Evolutionary conservation across 208 protist species (phyloP).

Genomic region (Leishmania guyanensis): DNA sequence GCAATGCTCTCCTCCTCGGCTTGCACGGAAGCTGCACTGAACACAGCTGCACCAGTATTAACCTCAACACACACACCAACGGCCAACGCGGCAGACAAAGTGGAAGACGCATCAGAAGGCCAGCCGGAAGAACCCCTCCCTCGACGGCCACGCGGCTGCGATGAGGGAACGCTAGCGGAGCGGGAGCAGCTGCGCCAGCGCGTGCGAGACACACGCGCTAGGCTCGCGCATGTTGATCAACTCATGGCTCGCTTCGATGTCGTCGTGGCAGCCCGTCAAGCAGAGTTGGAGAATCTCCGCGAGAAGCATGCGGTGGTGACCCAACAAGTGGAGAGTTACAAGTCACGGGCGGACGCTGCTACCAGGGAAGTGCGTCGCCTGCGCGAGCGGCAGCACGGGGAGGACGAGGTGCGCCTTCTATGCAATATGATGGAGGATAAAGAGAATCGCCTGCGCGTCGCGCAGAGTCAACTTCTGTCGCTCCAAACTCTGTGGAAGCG

Average conservation of each 20-base stretch:
- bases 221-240: constrained; percentile 16
- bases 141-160: constrained; percentile 4
- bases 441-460: constrained; percentile 39
- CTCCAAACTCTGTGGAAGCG: constrained; percentile 43
- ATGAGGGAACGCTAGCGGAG: constrained; percentile 9
- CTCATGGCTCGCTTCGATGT: constrained; percentile 17
- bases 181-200: constrained; percentile 6
- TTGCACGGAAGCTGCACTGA: neutral
- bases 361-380: constrained; percentile 26
- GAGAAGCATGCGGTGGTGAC: constrained; percentile 19
- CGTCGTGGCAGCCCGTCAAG: constrained; percentile 25
- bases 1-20: neutral
- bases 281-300: constrained; percentile 12
- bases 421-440: constrained; percentile 60
- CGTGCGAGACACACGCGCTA: constrained; percentile 6
- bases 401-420: constrained; percentile 65
- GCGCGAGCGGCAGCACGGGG: constrained; percentile 39
- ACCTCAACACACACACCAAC: neutral
- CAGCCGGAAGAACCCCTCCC: constrained; percentile 19
- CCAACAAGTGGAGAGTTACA: constrained; percentile 32
- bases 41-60: neutral
- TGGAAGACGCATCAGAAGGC: neutral
- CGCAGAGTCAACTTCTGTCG: constrained; percentile 34
- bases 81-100: neutral
- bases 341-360: constrained; percentile 10